phyloP scores from a whole-genome alignment of 352 stramenopile species.

The Thalassiosira mediterranea region DNA sequence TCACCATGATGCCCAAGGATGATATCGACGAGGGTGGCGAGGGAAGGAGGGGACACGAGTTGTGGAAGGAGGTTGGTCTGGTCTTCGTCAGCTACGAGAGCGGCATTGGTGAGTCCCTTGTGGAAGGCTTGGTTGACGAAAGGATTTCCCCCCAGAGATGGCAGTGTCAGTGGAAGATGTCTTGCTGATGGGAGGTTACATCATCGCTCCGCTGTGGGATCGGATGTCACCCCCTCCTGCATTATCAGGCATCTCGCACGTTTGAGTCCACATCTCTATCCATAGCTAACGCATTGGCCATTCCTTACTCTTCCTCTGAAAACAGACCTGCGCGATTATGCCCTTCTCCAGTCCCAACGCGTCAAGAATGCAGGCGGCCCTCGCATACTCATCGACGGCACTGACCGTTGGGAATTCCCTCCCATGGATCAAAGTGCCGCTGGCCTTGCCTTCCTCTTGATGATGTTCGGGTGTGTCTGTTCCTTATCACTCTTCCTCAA shows the following conservation, averaged over 20 bases:
- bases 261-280: too few species aligned
- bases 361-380: constrained; percentile 17
- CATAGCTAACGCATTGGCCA: neutral
- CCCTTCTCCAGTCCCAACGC: constrained; percentile 13
- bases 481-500: constrained; percentile 42
- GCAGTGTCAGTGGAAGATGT: too few species aligned
- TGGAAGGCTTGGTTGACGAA: neutral
- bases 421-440: constrained; percentile 15
- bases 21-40: neutral
- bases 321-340: constrained; percentile 33
- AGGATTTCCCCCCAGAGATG: too few species aligned
- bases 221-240: too few species aligned
- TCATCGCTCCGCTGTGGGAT: too few species aligned
- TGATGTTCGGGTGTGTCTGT: constrained; percentile 53
- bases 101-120: constrained; percentile 37
- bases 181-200: too few species aligned
- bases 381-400: constrained; percentile 45
- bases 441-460: constrained; percentile 34
- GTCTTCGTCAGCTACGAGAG: constrained; percentile 52
- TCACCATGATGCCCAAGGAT: constrained; percentile 48
- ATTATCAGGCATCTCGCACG: too few species aligned
- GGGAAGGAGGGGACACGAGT: constrained; percentile 4
- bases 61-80: constrained; percentile 41
- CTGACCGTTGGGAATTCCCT: constrained; percentile 33
- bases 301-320: neutral